Evolutionary conservation across 345 rosid species (phyloP), one percentile per base, ranked within the genome.

Genomic region (Acer negundo): DNA sequence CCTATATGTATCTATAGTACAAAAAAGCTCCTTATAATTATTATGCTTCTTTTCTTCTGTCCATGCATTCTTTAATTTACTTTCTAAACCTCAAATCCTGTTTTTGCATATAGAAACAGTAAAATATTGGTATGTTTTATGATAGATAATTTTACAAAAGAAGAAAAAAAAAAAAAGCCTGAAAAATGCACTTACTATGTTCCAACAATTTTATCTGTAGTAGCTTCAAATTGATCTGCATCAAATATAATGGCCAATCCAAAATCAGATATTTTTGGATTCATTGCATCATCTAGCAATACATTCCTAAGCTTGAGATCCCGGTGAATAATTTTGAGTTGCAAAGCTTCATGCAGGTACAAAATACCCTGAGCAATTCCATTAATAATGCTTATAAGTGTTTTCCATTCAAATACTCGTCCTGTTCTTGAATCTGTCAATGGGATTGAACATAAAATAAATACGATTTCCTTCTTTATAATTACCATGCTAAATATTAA

Each of bases 251-350:
- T 13, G 55, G 55, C 16, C 55, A 74, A 23, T 69, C 76, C 76
- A 1, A 80, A 80, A 20, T 80, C 76, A 6, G 82, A 80, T 58
- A 80, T 75, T 44, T 69, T 80, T 0, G 82, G 79, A 63, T 75
- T 75, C 76, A 80, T 75, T 4, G 62, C 75, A 62, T 69, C 11
- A 63, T 80, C 67, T 1, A 70, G 71, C 72, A 63, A 11, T 9
- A 80, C 42, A 19, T 80, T 75, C 19, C 79, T 80, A 1, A 62
- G 56, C 44, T 75, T 80, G 11, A 80, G 44, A 38, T 80, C 82
- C 71, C 16, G 15, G 16, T 49, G 55, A 49, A 49, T 49, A 11
- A 49, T 49, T 49, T 0, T 49, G 6, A 13, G 16, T 11, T 12
- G 16, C 75, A 6, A 58, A n/a, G 0, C 62, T n/a, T 58, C 62